These are phyloP conservation scores for Hemileccinum impolitum DNA, from an alignment of 768 basidiomycete genomes.

Conservation along the genomic window DNA sequence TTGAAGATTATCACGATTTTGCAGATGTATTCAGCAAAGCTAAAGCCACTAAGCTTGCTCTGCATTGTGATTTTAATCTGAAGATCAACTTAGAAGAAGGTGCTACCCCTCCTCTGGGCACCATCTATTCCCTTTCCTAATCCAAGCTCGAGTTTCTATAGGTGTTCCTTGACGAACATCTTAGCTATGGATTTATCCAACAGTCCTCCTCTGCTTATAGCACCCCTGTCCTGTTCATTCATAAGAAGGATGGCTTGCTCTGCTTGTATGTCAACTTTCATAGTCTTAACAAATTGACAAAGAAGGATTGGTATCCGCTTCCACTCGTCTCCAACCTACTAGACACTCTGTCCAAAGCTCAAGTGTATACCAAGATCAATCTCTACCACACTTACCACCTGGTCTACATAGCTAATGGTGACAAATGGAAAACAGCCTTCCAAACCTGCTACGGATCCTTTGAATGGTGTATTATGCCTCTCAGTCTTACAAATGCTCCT, in stretches of 20 bases:
- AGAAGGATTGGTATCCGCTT: constrained; percentile 28
- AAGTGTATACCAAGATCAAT: background rate
- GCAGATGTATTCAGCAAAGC: background rate
- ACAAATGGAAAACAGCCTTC: constrained; percentile 32
- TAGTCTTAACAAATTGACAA: constrained; percentile 32
- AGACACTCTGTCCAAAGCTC: background rate
- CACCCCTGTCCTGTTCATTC: no score
- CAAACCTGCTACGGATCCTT: constrained; percentile 28
- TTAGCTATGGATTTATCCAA: background rate
- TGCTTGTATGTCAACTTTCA: constrained; percentile 31
- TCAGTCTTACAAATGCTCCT: background rate
- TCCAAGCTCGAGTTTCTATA: background rate
- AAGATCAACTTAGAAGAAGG: background rate
- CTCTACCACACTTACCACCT: background rate
- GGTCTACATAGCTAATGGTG: background rate
- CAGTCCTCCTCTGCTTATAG: no score
- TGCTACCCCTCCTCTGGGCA: background rate
- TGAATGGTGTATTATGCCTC: constrained; percentile 18
- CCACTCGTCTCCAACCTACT: constrained; percentile 11
- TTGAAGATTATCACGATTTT: background rate
- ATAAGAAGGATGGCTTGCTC: constrained; percentile 8
- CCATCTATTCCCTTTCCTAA: background rate
- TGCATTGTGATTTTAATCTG: background rate
- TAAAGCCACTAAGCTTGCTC: background rate
- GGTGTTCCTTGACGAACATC: background rate